Evolutionary conservation across 192 early-diverging fungal species (phyloP).

Genomic region (Coemansia sp.): DNA sequence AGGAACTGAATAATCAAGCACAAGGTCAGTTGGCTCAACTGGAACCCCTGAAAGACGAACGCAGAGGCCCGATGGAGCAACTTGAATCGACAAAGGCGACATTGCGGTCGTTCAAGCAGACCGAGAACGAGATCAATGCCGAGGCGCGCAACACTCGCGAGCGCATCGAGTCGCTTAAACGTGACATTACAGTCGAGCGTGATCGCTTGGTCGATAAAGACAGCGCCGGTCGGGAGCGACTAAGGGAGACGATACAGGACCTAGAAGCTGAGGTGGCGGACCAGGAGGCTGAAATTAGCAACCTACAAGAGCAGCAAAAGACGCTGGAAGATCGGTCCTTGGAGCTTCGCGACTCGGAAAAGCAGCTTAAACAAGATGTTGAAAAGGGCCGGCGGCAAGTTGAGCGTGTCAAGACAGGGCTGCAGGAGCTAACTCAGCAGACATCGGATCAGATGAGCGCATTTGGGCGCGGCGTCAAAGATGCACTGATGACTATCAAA

Average conservation of each 20-base stretch:
- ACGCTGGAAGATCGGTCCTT: slow-evolving; percentile 21
- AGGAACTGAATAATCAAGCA: slow-evolving; percentile 31
- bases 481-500: slow-evolving; percentile 58
- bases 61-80: slow-evolving; percentile 10
- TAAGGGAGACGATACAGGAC: slow-evolving; percentile 11
- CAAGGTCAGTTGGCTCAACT: slow-evolving; percentile 19
- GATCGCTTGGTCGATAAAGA: slow-evolving; percentile 36
- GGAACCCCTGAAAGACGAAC: slow-evolving; percentile 29
- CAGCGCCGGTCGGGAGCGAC: slow-evolving; percentile 27
- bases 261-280: slow-evolving; percentile 31
- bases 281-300: slow-evolving; percentile 29
- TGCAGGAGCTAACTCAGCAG: slow-evolving; percentile 60
- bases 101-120: slow-evolving; percentile 39
- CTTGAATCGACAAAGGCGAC: slow-evolving; percentile 19
- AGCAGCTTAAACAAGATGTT: slow-evolving; percentile 10
- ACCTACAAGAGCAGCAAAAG: slow-evolving; percentile 34
- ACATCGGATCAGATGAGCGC: slow-evolving; percentile 68
- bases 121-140: slow-evolving; percentile 48
- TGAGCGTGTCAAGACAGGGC: slow-evolving; percentile 24
- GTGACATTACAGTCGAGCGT: slow-evolving; percentile 35
- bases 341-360: slow-evolving; percentile 26
- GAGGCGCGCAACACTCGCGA: slow-evolving; percentile 50
- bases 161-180: slow-evolving; percentile 25
- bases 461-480: slow-evolving; percentile 69
- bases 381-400: slow-evolving; percentile 17